Evolutionary conservation across 2,329 filamentous ascomycete genomes (phyloP).

Genomic region (Pseudopithomyces maydicus): DNA sequence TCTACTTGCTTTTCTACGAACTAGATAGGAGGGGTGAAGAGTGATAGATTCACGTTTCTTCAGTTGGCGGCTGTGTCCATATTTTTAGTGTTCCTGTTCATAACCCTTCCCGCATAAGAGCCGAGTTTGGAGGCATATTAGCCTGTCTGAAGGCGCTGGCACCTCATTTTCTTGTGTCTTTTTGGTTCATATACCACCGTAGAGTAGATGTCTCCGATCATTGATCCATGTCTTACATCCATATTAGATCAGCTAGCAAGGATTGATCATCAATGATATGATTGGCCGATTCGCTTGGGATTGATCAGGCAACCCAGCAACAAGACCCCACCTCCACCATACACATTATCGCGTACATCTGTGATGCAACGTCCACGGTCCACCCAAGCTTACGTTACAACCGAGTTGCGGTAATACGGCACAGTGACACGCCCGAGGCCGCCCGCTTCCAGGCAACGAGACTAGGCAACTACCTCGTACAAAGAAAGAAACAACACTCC

Average conservation of each 20-base stretch:
- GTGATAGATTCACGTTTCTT: not conserved
- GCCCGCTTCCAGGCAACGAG: not conserved
- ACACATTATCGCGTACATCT: conserved; percentile 3
- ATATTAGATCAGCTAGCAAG: conserved; percentile 1
- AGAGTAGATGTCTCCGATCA: not conserved
- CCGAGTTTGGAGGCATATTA: not conserved
- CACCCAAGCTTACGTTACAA: conserved; percentile 17
- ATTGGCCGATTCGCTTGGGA: conserved; percentile 30
- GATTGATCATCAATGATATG: conserved; percentile 16
- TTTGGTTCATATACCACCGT: not conserved
- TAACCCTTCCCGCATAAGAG: not conserved
- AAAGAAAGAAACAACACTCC: no score
- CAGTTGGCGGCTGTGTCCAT: not conserved
- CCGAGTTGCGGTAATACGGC: conserved; percentile 6
- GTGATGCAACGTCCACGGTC: conserved; percentile 30
- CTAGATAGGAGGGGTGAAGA: conserved; percentile 57
- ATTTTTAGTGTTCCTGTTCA: not conserved
- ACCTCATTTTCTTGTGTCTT: not conserved
- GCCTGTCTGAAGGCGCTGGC: not conserved
- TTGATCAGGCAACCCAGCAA: not conserved
- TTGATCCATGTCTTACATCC: not conserved
- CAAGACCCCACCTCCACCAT: conserved; percentile 20
- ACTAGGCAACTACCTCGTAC: conserved; percentile 12
- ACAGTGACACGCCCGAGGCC: not conserved
- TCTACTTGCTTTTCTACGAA: conserved; percentile 96